Conservation (phyloP, 139 green algal genomes). For the Tetratostichococcus sp. region DNA sequence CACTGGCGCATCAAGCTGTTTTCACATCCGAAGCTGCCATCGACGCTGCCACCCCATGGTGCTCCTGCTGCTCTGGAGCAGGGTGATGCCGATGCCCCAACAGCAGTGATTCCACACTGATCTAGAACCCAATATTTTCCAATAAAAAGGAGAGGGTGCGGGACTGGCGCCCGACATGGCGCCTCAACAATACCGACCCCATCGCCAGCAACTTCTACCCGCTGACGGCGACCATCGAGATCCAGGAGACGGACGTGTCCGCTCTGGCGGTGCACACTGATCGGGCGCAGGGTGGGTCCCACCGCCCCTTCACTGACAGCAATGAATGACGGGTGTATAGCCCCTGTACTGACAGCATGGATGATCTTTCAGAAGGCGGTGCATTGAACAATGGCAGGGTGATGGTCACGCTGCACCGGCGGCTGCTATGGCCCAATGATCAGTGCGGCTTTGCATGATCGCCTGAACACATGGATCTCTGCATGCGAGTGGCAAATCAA, state of each 20-base stretch:
- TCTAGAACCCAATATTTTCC: too few relatives aligned
- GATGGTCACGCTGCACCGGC: slow-evolving; percentile 59
- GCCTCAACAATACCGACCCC: slow-evolving; percentile 48
- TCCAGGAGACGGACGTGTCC: slow-evolving; percentile 19
- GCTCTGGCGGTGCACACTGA: slow-evolving; percentile 58
- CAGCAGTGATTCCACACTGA: too few relatives aligned
- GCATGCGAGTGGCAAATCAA: too few relatives aligned
- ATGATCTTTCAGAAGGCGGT: too few relatives aligned
- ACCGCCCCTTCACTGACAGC: neutral
- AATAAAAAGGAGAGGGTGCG: slow-evolving; percentile 20
- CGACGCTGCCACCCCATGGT: too few relatives aligned
- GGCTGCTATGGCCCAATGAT: slow-evolving; percentile 54
- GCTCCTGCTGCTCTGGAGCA: too few relatives aligned
- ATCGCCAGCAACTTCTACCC: slow-evolving; percentile 76
- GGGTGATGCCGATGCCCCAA: too few relatives aligned
- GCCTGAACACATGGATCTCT: too few relatives aligned
- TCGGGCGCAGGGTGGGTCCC: slow-evolving; percentile 44
- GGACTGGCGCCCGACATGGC: slow-evolving; percentile 55
- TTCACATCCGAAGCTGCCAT: too few relatives aligned
- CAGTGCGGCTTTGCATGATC: slow-evolving; percentile 56
- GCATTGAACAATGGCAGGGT: slow-evolving; percentile 38
- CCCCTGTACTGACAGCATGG: too few relatives aligned
- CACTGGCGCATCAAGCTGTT: too few relatives aligned
- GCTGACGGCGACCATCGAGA: slow-evolving; percentile 51
- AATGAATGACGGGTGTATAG: too few relatives aligned